Evolutionary conservation across 768 basidiomycete species (phyloP), one percentile per base, ranked within the genome.

Genomic region (Podaxis sp.): DNA sequence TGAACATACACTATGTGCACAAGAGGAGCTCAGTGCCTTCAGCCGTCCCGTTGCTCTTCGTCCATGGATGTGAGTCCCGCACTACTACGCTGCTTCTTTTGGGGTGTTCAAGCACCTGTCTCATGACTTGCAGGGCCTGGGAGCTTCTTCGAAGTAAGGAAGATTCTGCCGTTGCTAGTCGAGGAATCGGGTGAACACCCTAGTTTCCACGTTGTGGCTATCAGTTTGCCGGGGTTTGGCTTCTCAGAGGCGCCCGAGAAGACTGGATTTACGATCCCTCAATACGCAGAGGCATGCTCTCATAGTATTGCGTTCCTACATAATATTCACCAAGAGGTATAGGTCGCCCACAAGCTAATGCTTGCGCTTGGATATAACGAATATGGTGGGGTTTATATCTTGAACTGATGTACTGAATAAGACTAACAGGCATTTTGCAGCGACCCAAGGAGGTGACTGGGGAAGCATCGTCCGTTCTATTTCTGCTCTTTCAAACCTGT

Each of bases 161-260:
- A 87, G 71, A 69, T 88, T 3, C 72, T 89, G 0, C 82, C 86
- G 0, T 66, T 86, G 16, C 72, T 89, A 56, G 74, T 78, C 0
- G 66, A 75, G 13, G 72, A 71, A 0, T 76, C 79, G 4, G 57
- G 72, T 2, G 76, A 79, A 0, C 73, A 80, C 42, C 84, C 84
- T 1, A 78, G 76, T 38, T 87, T 87, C 65, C 87, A 88, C 59
- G 84, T 88, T 21, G 84, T 89, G 1, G 82, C 81, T 0, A 63
- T 80, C 7, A 82, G 84, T 64, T 64, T 88, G 2, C 87, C 87
- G 13, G 84, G 83, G 0, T 88, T 70, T 70, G 87, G 85, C 0
- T 88, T 87, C 68, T 87, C 86, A 0, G 75, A 82, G 10, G 82
- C 77, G 0, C 79, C 82, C 3, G 75, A 66, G 44, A 83, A 80